Evolutionary conservation across 2,329 filamentous ascomycete genomes (phyloP).

Genomic region (Aspergillus sp.): DNA sequence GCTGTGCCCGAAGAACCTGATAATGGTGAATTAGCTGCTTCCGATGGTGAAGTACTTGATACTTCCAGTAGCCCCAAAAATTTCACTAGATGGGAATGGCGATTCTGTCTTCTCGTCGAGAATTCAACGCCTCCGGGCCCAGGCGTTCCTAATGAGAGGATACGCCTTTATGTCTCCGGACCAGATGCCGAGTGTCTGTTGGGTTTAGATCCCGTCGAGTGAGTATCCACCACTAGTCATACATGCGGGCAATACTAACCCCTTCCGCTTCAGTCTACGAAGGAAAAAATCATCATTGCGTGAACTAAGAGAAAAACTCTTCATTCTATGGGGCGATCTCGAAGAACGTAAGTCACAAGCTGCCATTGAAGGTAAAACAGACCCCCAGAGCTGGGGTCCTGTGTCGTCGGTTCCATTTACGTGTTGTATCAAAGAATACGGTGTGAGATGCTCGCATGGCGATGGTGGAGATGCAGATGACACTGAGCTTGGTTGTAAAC

Average conservation of each 20-base stretch:
- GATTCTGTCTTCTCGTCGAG: conserved; percentile 72
- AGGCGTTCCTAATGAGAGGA: conserved; percentile 37
- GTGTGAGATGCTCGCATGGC: conserved; percentile 40
- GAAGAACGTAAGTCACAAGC: conserved; percentile 57
- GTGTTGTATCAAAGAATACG: conserved; percentile 68
- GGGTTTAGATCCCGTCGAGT: conserved; percentile 49
- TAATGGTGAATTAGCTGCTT: conserved; percentile 44
- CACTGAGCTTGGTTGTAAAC: conserved; percentile 28
- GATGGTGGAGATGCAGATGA: conserved; percentile 25
- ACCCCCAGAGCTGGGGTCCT: conserved; percentile 11
- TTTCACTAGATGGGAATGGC: conserved; percentile 65
- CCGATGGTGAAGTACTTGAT: conserved; percentile 23
- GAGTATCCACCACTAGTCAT: conserved; percentile 24
- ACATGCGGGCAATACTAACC: neutral
- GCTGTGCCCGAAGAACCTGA: conserved; percentile 46
- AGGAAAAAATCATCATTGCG: conserved; percentile 44
- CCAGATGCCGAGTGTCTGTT: conserved; percentile 51
- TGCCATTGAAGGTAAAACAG: conserved; percentile 16
- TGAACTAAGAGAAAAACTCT: conserved; percentile 62
- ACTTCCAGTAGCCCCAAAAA: conserved; percentile 22
- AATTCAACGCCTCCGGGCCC: conserved; percentile 47
- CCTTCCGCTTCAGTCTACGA: conserved; percentile 45
- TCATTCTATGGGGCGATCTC: conserved; percentile 77
- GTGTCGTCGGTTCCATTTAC: conserved; percentile 55
- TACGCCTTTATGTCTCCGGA: conserved; percentile 65